A percentile compares a stretch with the other conserved stretches of the same genome.
phyloP scores from a whole-genome alignment of 1,139 yeast species.

The Saccharomycopsis crataegensis region DNA sequence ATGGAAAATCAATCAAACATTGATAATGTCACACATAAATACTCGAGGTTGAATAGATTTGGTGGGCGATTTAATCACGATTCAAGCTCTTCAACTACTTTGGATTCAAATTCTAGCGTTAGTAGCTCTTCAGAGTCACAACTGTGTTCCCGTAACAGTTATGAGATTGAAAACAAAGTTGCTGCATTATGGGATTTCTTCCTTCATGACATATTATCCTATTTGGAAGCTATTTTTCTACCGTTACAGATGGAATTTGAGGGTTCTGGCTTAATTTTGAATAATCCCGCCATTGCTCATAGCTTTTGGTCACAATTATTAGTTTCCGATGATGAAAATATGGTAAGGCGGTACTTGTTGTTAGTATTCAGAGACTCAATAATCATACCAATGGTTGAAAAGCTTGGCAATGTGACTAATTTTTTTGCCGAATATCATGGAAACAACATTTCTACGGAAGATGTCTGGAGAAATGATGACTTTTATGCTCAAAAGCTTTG shows the following conservation, averaged over 20 bases:
- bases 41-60: conserved; percentile 13
- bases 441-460: background rate
- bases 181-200: conserved; percentile 49
- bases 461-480: conserved; percentile 3
- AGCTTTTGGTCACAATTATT: conserved; percentile 34
- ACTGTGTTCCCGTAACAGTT: conserved; percentile 6
- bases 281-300: conserved; percentile 26
- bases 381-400: conserved; percentile 41
- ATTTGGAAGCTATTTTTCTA: conserved; percentile 50
- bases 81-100: background rate
- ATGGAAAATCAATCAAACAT: conserved; percentile 28
- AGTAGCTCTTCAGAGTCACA: background rate
- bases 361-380: conserved; percentile 42
- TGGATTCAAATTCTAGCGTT: background rate
- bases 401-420: conserved; percentile 19
- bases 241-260: conserved; percentile 50
- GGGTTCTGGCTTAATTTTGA: conserved; percentile 29
- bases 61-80: background rate
- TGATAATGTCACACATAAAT: conserved; percentile 9
- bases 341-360: conserved; percentile 28
- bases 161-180: conserved; percentile 27
- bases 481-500: conserved; percentile 30
- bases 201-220: conserved; percentile 45
- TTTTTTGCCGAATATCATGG: conserved; percentile 1
- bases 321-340: conserved; percentile 24